Evolutionary conservation across 2,329 filamentous ascomycete species (phyloP), one percentile per base, ranked within the genome.

Genomic region (Chalara sp.): DNA sequence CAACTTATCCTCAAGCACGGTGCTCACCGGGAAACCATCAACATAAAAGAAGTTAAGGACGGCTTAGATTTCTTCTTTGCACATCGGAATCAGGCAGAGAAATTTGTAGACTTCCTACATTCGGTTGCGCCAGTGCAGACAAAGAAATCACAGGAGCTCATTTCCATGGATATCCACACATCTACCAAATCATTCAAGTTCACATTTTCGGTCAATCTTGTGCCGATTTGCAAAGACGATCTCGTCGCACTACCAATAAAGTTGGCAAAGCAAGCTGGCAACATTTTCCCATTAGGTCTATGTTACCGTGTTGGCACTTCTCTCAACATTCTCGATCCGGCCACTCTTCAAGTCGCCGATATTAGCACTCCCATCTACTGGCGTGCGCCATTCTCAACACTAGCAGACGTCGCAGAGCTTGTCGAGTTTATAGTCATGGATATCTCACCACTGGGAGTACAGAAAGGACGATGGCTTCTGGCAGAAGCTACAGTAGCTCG

Each of bases 161-260:
- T 99, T 61, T 96, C 90, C 5, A 84, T 89, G 73, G 92, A 99
- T 68, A 81, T 86, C 10, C 93, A 99, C 71, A 96, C 91, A 1
- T 87, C 86, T 12, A 87, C 84, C 53, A 93, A 89, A 70, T 90
- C 86, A 33, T 97, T 92, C 79, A 99, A 99, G 68, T 96, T 96
- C 72, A 86, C 87, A 44, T 97, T 83, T 70, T 95, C 90, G 0
- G 83, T 86, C 49, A 89, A 96, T 66, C 70, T 99, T 46, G 85
- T 97, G 30, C 93, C 93, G 1, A 90, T 99, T 46, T 97, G 93
- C 76, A 96, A 96, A 70, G 93, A 99, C 62, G 93, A 99, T 65
- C 75, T 99, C 31, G 89, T 99, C n/a, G 91, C 89, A 1, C 74
- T 99, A 35, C 93, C 93, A 1, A 83, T 96, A 56, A 90, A 89